Conservation (phyloP, 169 alveolate species). For the Plasmodium relictum region DNA sequence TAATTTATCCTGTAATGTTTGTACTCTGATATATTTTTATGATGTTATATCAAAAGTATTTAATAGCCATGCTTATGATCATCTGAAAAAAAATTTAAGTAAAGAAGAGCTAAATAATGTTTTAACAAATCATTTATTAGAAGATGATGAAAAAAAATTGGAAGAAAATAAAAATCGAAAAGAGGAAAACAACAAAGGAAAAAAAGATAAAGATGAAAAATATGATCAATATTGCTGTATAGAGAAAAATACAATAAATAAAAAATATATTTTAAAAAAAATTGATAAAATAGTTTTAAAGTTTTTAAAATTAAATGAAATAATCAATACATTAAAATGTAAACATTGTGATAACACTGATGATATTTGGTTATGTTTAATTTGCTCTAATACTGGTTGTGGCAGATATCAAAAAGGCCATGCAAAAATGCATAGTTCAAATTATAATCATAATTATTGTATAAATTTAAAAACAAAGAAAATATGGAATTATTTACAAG, state of each 20-base stretch:
- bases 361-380: conserved; percentile 68
- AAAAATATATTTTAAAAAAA: background rate
- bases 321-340: conserved; percentile 37
- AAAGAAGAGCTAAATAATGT: background rate
- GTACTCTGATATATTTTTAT: conserved; percentile 48
- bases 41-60: conserved; percentile 8
- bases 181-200: background rate
- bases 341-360: conserved; percentile 53
- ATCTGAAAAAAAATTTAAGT: background rate
- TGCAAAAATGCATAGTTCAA: conserved; percentile 54
- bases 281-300: background rate
- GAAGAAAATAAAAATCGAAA: background rate
- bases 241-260: background rate
- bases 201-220: background rate
- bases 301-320: background rate
- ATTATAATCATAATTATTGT: conserved; percentile 58
- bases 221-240: background rate
- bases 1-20: conserved; percentile 57
- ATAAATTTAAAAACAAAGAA: conserved; percentile 51
- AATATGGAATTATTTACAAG: conserved; percentile 57
- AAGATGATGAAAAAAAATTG: background rate
- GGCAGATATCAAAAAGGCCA: conserved; percentile 70
- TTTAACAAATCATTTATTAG: background rate
- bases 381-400: conserved; percentile 62
- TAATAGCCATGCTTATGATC: background rate